A percentile compares a stretch with the other conserved stretches of the same genome.
Evolutionary conservation across 345 rosid genomes (phyloP).

Genomic region (Eucalyptus guilfoylei): DNA sequence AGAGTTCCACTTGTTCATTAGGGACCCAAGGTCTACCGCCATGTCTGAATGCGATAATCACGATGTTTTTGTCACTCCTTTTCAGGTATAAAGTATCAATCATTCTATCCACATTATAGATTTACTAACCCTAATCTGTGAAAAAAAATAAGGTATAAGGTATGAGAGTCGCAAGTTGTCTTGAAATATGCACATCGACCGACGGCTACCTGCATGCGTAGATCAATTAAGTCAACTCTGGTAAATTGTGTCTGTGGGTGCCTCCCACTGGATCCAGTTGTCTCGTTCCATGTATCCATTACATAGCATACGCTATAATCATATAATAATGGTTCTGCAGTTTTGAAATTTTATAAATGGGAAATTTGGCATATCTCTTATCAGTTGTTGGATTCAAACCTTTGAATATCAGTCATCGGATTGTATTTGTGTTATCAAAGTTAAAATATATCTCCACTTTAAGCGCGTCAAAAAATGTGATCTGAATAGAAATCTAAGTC

Average conservation of each 20-base stretch:
- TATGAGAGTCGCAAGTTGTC: background rate
- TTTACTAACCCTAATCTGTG: background rate
- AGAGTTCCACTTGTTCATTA: background rate
- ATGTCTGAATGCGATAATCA: background rate
- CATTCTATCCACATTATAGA: background rate
- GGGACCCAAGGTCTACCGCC: background rate
- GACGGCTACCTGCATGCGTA: background rate
- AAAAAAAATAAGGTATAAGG: background rate
- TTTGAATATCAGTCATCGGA: background rate
- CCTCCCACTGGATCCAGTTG: background rate
- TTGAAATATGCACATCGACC: background rate
- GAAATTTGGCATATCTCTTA: background rate
- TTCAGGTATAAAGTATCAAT: background rate
- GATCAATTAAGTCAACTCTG: background rate
- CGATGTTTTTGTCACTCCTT: background rate
- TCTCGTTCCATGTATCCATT: background rate
- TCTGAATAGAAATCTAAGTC: background rate
- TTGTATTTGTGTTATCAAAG: background rate
- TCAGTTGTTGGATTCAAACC: background rate
- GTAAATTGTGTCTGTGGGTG: background rate
- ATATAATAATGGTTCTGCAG: background rate
- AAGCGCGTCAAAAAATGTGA: background rate
- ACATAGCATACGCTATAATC: no score
- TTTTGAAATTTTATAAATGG: background rate
- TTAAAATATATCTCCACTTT: background rate